phyloP scores from a whole-genome alignment of 2,329 filamentous ascomycete genomes.

The Purpureocillium lavendulum region DNA sequence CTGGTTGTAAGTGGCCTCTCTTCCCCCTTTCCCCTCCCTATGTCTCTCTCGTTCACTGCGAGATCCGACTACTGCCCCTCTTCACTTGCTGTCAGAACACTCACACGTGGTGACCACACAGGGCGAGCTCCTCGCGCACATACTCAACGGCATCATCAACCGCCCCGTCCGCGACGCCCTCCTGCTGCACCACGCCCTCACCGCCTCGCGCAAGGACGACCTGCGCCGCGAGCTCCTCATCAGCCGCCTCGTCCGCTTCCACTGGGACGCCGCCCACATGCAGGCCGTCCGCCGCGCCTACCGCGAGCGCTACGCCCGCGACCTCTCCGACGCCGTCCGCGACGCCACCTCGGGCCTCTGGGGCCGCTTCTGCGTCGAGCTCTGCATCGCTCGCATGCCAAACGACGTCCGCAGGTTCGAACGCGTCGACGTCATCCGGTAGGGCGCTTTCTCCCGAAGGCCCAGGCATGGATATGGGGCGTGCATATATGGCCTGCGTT shows the following conservation, averaged over 20 bases:
- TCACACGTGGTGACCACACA: too few relatives aligned
- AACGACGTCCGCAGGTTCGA: conserved; percentile 47
- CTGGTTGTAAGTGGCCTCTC: conserved; percentile 63
- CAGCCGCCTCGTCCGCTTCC: conserved; percentile 76
- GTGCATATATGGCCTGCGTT: too few relatives aligned
- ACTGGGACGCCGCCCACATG: conserved; percentile 86
- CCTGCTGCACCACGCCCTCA: conserved; percentile 83
- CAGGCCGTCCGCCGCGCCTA: conserved; percentile 73
- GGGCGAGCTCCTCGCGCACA: conserved; percentile 91
- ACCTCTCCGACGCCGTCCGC: conserved; percentile 69
- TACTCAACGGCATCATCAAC: conserved; percentile 95
- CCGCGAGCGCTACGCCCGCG: conserved; percentile 63
- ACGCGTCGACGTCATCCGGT: conserved; percentile 7
- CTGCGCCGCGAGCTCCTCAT: conserved; percentile 81
- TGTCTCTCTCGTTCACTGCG: too few relatives aligned
- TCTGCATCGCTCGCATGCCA: conserved; percentile 56
- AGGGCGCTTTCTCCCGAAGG: neutral
- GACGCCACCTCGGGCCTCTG: conserved; percentile 71
- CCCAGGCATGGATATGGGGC: too few relatives aligned
- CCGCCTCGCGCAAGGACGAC: conserved; percentile 59
- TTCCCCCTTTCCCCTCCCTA: conserved; percentile 2
- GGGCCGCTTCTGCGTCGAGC: conserved; percentile 64
- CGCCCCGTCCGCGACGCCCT: conserved; percentile 87
- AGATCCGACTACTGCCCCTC: too few relatives aligned
- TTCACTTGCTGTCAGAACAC: too few relatives aligned